These are phyloP conservation scores for Pythium dissimile DNA, from an alignment of 352 stramenopile species.

Conservation along the genomic window DNA sequence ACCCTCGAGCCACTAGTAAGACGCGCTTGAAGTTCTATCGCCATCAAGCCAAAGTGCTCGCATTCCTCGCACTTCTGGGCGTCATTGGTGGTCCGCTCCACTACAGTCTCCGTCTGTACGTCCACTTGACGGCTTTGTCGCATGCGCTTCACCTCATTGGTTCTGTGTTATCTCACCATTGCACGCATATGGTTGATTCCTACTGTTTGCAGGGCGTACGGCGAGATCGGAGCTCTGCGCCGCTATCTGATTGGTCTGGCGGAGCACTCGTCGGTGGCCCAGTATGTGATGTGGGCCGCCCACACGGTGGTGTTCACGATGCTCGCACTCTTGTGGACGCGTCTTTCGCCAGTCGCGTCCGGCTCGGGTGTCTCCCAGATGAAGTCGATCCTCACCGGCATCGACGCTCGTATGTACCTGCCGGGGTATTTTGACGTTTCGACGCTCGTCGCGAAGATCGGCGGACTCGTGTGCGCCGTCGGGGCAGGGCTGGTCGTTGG, in stretches of 20 bases:
- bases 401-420: slow-evolving; percentile 78
- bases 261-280: slow-evolving; percentile 23
- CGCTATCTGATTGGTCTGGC: slow-evolving; percentile 38
- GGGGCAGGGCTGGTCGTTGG: slow-evolving; percentile 94
- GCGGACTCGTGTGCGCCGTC: slow-evolving; percentile 93
- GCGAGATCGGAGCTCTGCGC: slow-evolving; percentile 38
- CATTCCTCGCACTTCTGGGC: slow-evolving; percentile 76
- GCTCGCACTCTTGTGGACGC: slow-evolving; percentile 66
- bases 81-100: slow-evolving; percentile 77
- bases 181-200: too few species aligned
- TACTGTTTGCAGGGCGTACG: slow-evolving; percentile 23
- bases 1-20: slow-evolving; percentile 34
- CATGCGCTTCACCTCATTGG: neutral
- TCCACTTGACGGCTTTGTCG: neutral
- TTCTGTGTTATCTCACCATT: slow-evolving; percentile 5
- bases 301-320: slow-evolving; percentile 74
- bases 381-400: slow-evolving; percentile 86
- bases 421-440: slow-evolving; percentile 79
- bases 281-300: slow-evolving; percentile 57
- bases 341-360: slow-evolving; percentile 64
- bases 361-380: slow-evolving; percentile 86
- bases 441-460: slow-evolving; percentile 86
- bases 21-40: slow-evolving; percentile 47
- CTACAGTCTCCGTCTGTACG: slow-evolving; percentile 65
- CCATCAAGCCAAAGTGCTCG: slow-evolving; percentile 63